phyloP scores from a whole-genome alignment of 208 protist species.

The Phytomonas francai region DNA sequence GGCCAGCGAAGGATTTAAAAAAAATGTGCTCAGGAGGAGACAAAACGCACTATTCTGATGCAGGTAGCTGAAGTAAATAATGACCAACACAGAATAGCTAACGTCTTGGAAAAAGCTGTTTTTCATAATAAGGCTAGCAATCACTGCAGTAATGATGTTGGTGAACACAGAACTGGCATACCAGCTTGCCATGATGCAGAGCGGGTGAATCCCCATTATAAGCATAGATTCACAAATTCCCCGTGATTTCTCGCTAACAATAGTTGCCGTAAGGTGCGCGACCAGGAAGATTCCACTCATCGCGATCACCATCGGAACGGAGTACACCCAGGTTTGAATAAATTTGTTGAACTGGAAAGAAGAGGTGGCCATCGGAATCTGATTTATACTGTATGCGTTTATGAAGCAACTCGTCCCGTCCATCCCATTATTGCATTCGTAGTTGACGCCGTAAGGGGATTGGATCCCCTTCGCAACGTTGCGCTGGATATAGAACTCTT shows the following conservation, averaged over 20 bases:
- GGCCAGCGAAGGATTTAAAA: slow-evolving; percentile 67
- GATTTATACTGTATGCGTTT: slow-evolving; percentile 23
- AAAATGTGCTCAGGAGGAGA: slow-evolving; percentile 66
- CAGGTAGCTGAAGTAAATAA: slow-evolving; percentile 69
- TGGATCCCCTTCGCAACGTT: slow-evolving; percentile 3
- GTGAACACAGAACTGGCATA: slow-evolving; percentile 46
- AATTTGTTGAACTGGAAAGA: slow-evolving; percentile 39
- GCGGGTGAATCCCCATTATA: slow-evolving; percentile 81
- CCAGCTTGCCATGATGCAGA: slow-evolving; percentile 65
- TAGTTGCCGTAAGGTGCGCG: slow-evolving; percentile 44
- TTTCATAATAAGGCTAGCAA: slow-evolving; percentile 44
- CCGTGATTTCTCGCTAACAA: slow-evolving; percentile 76
- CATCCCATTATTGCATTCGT: neutral
- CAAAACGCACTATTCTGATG: slow-evolving; percentile 62
- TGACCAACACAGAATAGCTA: slow-evolving; percentile 53
- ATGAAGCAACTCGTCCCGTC: slow-evolving; percentile 4
- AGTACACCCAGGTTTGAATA: slow-evolving; percentile 48
- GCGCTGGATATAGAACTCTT: slow-evolving; percentile 46
- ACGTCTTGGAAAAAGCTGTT: slow-evolving; percentile 51
- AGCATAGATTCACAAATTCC: slow-evolving; percentile 81
- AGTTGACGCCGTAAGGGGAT: slow-evolving; percentile 1
- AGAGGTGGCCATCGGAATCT: slow-evolving; percentile 54
- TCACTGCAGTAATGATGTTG: slow-evolving; percentile 46
- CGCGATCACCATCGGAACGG: slow-evolving; percentile 66
- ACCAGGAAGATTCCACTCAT: slow-evolving; percentile 69